Percentiles rank a stretch among this genome's conserved stretches.
Conservation (phyloP, 306 rosid species). For the Medicago truncatula region MtrunA17r5.0-ANR NC_053042.1:29809001-29809500, state of each 20-base stretch:
- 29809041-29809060: not conserved
- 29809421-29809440: slow-evolving; percentile 22
- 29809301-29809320: slow-evolving; percentile 66
- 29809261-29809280: slow-evolving; percentile 96
- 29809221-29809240: slow-evolving; percentile 96
- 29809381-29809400: not conserved
- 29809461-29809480: too few relatives aligned
- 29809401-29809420: slow-evolving; percentile 26
- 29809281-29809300: slow-evolving; percentile 94
- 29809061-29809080: too few relatives aligned
- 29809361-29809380: slow-evolving; percentile 17
- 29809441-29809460: too few relatives aligned
- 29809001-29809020: slow-evolving; percentile 98
- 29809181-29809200: slow-evolving; percentile 83
- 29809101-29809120: too few relatives aligned
- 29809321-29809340: not conserved
- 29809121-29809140: too few relatives aligned
- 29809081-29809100: too few relatives aligned
- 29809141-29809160: slow-evolving; percentile 40
- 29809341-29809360: slow-evolving; percentile 6
- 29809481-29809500: slow-evolving; percentile 9
- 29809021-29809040: slow-evolving; percentile 85
- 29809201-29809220: slow-evolving; percentile 89
- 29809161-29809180: slow-evolving; percentile 74
- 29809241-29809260: slow-evolving; percentile 90